These are phyloP conservation scores for Ceratobasidium theobromae DNA, from an alignment of 1,284 basidiomycete genomes.

Conservation along the genomic window DNA sequence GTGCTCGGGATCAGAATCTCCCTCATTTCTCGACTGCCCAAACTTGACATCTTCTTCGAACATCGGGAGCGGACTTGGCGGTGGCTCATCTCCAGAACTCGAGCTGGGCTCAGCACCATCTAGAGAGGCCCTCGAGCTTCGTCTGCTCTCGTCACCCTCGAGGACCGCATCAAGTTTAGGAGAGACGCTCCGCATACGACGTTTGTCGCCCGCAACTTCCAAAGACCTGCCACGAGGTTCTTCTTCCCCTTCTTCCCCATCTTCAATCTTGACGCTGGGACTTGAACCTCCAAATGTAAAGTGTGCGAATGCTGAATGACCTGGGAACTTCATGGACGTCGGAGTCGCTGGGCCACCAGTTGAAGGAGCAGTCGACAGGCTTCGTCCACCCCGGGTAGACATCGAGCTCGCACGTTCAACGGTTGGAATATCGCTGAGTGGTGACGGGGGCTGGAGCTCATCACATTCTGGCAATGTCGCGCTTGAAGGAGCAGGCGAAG, in stretches of 20 bases:
- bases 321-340: constrained; percentile 15
- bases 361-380: constrained; percentile 24
- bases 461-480: neutral
- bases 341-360: constrained; percentile 20
- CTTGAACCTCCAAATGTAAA: constrained; percentile 25
- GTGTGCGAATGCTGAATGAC: constrained; percentile 6
- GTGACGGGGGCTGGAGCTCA: neutral
- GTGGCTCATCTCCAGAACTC: neutral
- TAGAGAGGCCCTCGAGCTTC: constrained; percentile 14
- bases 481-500: constrained; percentile 10
- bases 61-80: constrained; percentile 1
- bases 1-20: constrained; percentile 12
- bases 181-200: constrained; percentile 23
- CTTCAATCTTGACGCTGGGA: constrained; percentile 18
- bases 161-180: constrained; percentile 14
- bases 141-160: constrained; percentile 23
- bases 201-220: constrained; percentile 8
- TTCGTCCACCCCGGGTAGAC: constrained; percentile 15
- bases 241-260: constrained; percentile 22
- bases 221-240: constrained; percentile 18
- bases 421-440: neutral
- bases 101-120: neutral
- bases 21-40: neutral
- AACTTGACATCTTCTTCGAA: constrained; percentile 9
- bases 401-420: constrained; percentile 3